Base-by-base conservation (phyloP, 2,329 filamentous ascomycete species). In the Juglanconis oblonga region DNA sequence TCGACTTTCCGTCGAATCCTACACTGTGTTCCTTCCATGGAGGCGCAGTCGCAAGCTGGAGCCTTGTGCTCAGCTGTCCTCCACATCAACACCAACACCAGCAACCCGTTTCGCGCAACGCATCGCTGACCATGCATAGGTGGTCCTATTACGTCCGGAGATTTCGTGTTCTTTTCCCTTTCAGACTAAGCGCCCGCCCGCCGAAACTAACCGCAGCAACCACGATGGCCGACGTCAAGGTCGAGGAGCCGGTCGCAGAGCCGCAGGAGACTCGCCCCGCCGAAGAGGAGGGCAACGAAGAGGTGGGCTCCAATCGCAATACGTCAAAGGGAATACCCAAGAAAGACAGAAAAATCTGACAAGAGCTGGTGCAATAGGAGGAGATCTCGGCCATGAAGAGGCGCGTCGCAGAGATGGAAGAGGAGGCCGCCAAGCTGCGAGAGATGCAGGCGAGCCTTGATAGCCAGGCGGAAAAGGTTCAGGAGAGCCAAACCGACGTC, bases 401-500 rank as follows among this genome's bases (percentile, higher is more conserved):
- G 69, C 84, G 90, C 67, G 90, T 95, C 64, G 90, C 89, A 65
- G 91, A 95, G 78, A 95, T 95, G 91, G 91, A 95, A 78, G 90
- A 91, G 70, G 91, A 95, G 79, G 91, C 91, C 5, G 89, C 89
- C 61, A 93, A 93, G 76, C 83, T 95, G 57, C 86, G 91, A 66
- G 91, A 94, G 76, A 93, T 95, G 90, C 91, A 95, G 74, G 88
- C 88, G 58, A 87, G 83, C 57, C 83, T 98, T 64, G 94, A 98
- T 73, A 87, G 93, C 72, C 90, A 95, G 70, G 88, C 87, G 64
- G 87, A 92, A 65, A 91, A 91, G 68, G 82, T 95, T 63, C 86
- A 89, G 66, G 95, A 98, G 73, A 92, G 93, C 79, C 96, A 96
- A 77, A 93, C 97, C 74, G 96, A 97, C 67, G 87, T 99, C 62